phyloP scores from a whole-genome alignment of 306 rosid species.

The Mimosa pudica region DNA sequence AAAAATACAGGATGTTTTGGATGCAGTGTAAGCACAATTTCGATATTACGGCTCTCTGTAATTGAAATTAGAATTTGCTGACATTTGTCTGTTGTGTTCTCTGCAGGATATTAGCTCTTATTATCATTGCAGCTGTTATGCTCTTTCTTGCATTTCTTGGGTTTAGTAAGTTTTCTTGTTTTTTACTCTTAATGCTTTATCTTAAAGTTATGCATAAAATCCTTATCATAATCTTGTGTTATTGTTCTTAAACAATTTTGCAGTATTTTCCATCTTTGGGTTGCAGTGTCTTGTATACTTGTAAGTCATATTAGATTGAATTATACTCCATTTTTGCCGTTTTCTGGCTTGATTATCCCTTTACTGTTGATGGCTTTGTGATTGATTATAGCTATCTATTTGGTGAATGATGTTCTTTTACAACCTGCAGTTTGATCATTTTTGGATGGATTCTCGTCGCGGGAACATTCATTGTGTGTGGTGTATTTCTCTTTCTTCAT shows the following conservation, averaged over 20 bases:
- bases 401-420: conserved; percentile 22
- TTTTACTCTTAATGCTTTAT: conserved; percentile 1
- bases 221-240: conserved; percentile 20
- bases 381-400: conserved; percentile 4
- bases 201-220: not conserved
- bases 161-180: conserved; percentile 52
- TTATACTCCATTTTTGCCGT: not conserved
- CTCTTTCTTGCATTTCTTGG: conserved; percentile 79
- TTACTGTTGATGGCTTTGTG: conserved; percentile 13
- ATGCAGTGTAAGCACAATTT: conserved; percentile 37
- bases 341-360: conserved; percentile 2
- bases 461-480: conserved; percentile 68
- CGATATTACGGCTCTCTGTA: not conserved
- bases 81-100: conserved; percentile 15
- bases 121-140: conserved; percentile 77
- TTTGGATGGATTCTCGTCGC: conserved; percentile 78
- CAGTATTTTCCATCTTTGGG: conserved; percentile 84
- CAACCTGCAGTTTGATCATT: conserved; percentile 57
- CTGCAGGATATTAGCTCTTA: conserved; percentile 75
- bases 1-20: conserved; percentile 35
- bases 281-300: conserved; percentile 72
- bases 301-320: conserved; percentile 54
- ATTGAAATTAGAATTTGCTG: not conserved
- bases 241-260: conserved; percentile 21
- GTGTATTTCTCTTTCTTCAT: conserved; percentile 74